phyloP scores from a whole-genome alignment of 495 filamentous ascomycete genomes.

The Pyrenula aspistea region DNA sequence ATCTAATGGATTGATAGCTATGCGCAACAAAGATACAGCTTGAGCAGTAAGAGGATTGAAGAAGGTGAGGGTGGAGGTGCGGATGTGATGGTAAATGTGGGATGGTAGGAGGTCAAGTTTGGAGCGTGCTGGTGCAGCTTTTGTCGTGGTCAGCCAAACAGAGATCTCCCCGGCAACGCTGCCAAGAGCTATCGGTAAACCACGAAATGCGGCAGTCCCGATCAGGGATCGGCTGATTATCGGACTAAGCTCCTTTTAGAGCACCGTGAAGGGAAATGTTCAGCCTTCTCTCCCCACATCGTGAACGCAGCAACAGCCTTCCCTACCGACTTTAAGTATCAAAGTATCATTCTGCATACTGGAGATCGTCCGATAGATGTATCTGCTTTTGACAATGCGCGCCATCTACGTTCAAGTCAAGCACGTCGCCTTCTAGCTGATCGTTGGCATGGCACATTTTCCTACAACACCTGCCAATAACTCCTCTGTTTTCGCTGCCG shows the following conservation, averaged over 20 bases:
- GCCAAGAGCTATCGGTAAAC: no score
- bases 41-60: slow-evolving; percentile 7
- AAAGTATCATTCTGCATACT: no score
- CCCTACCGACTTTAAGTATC: no score
- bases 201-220: neutral
- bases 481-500: neutral
- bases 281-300: no score
- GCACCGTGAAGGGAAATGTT: no score
- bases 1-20: slow-evolving; percentile 24
- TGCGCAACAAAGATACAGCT: slow-evolving; percentile 14
- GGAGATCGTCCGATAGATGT: no score
- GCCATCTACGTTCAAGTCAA: neutral
- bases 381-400: neutral
- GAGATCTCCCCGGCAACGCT: neutral
- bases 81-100: slow-evolving; percentile 8
- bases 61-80: slow-evolving; percentile 11
- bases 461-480: neutral
- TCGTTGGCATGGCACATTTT: neutral
- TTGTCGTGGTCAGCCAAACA: no score
- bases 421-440: neutral
- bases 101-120: slow-evolving; percentile 6
- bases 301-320: no score
- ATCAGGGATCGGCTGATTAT: neutral
- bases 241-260: no score
- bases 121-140: no score